Conservation (phyloP, 2,329 filamentous ascomycete species). For the Aspergillus latus region DNA sequence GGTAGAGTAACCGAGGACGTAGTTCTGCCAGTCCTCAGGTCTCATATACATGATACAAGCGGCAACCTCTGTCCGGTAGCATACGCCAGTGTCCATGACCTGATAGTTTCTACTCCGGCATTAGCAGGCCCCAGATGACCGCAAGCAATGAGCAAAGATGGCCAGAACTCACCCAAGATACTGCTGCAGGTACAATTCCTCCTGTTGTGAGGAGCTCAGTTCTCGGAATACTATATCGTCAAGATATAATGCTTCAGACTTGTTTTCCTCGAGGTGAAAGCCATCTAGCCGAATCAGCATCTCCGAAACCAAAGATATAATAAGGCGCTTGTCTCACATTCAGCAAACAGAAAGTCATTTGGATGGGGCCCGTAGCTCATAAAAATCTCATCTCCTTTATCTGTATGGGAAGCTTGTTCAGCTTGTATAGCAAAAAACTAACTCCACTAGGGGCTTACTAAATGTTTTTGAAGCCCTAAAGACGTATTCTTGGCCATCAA, state of each 20-base stretch:
- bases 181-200: conserved; percentile 36
- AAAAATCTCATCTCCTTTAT: conserved; percentile 44
- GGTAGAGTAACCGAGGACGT: conserved; percentile 39
- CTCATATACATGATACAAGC: conserved; percentile 43
- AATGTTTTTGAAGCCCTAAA: conserved; percentile 38
- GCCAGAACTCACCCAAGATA: conserved; percentile 40
- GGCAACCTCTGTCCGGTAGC: conserved; percentile 46
- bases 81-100: conserved; percentile 39
- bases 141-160: not conserved
- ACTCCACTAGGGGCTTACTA: conserved; percentile 20
- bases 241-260: conserved; percentile 42
- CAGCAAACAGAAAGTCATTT: conserved; percentile 45
- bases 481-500: conserved; percentile 37
- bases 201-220: conserved; percentile 28
- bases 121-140: conserved; percentile 1
- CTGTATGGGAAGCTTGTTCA: conserved; percentile 19
- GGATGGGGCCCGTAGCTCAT: conserved; percentile 47
- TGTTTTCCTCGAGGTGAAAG: conserved; percentile 43
- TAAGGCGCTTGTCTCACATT: conserved; percentile 35
- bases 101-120: conserved; percentile 40
- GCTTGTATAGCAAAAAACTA: not conserved
- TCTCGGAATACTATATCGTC: conserved; percentile 44
- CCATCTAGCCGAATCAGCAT: conserved; percentile 35
- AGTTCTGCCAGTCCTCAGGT: conserved; percentile 39
- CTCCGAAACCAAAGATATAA: not conserved